phyloP scores from a whole-genome alignment of 2,329 filamentous ascomycete species.

The Trichophyton schoenleinii region DNA sequence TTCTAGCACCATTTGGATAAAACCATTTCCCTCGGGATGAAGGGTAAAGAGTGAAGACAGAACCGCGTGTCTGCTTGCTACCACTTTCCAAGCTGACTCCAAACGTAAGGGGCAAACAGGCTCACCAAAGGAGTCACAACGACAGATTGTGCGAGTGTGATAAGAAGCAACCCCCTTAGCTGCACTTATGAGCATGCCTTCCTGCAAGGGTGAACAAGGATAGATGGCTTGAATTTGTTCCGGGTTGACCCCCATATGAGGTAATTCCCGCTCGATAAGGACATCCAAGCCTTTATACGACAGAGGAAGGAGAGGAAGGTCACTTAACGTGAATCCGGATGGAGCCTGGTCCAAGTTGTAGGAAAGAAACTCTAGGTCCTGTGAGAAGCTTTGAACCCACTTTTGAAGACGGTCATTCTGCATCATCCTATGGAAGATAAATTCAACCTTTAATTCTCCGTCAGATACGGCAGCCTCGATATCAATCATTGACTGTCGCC shows the following conservation, averaged over 20 bases:
- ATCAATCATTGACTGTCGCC: conserved; percentile 32
- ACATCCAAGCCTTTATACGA: conserved; percentile 30
- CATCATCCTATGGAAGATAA: conserved; percentile 34
- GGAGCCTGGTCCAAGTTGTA: conserved; percentile 16
- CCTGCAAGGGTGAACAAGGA: conserved; percentile 6
- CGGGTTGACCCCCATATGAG: conserved; percentile 20
- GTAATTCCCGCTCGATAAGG: conserved; percentile 25
- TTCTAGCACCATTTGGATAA: neutral
- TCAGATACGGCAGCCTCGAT: conserved; percentile 38
- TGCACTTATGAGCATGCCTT: conserved; percentile 4
- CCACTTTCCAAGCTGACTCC: conserved; percentile 6
- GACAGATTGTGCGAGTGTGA: neutral
- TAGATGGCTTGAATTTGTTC: conserved; percentile 30
- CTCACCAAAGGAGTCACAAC: neutral
- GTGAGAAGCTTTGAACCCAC: conserved; percentile 32
- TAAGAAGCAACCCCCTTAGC: neutral
- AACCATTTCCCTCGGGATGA: neutral
- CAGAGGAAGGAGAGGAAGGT: conserved; percentile 34
- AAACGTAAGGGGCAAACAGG: neutral
- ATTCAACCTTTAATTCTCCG: conserved; percentile 37
- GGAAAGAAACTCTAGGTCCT: conserved; percentile 21
- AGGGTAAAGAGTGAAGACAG: conserved; percentile 22
- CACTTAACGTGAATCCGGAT: conserved; percentile 26
- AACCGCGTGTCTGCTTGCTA: conserved; percentile 18
- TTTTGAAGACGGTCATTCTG: conserved; percentile 37